phyloP scores from a whole-genome alignment of 257 asterid species.

The Solanum lycopersicoides region DNA sequence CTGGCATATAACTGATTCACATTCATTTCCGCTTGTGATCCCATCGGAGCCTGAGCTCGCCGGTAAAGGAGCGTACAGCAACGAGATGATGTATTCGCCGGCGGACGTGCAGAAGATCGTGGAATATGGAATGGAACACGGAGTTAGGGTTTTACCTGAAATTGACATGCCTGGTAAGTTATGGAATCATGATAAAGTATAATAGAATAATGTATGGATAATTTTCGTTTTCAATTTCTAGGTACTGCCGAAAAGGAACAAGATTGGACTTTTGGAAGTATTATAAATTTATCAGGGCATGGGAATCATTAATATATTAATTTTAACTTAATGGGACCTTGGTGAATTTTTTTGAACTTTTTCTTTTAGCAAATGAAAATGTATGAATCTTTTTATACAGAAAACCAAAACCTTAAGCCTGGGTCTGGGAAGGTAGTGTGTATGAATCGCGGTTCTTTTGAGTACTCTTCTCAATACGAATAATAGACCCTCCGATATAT shows the following conservation, averaged over 20 bases:
- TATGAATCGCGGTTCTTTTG: no score
- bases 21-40: conserved; percentile 70
- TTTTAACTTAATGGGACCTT: background rate
- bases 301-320: background rate
- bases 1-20: conserved; percentile 95
- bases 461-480: background rate
- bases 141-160: conserved; percentile 87
- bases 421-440: no score
- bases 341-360: background rate
- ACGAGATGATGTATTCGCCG: conserved; percentile 61
- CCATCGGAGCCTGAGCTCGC: conserved; percentile 78
- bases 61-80: conserved; percentile 60
- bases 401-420: no score
- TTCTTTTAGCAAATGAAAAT: background rate
- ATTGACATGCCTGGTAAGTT: conserved; percentile 93
- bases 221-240: background rate
- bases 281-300: background rate
- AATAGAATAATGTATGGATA: background rate
- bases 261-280: background rate
- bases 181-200: background rate
- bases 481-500: background rate
- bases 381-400: background rate
- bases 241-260: background rate
- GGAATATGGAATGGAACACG: conserved; percentile 63
- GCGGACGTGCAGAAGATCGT: conserved; percentile 59